Evolutionary conservation across 148 eudicot species (phyloP), one percentile per base, ranked within the genome.

Genomic region (Silene uniflora): DNA sequence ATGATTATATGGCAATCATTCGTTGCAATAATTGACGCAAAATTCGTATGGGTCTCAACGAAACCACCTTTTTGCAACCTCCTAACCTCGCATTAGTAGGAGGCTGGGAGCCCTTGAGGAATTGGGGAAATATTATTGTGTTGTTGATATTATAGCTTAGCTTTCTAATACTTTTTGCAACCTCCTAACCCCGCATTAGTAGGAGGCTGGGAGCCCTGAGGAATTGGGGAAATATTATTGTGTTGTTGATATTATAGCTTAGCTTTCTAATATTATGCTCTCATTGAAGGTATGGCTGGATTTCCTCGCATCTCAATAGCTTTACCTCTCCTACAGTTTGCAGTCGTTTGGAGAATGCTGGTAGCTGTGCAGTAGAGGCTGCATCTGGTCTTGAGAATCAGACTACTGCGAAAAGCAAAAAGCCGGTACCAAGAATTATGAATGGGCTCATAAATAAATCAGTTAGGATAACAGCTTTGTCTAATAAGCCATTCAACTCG

Each of bases 211-310:
- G 56, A 52, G 56, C 17, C 56, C 16, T 16, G 17, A 12, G 56
- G 17, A 2, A 52, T 52, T 52, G 56, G 3, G 17, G 17, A 3
- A 16, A 52, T 52, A 16, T 16, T 13, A 52, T 52, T 52, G 56
- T 14, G 17, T 52, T 3, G 27, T 72, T 42, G 49, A 17, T 18
- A 25, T 59, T 35, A 52, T 44, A 73, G 65, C 29, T 77, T 64
- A 77, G 23, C 75, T 32, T 32, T 32, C 35, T 32, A 72, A 86
- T 77, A 8, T 77, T 81, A 64, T 73, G 35, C 64, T 76, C 58
- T 60, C 42, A 75, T 84, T 85, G 80, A 71, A 92, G 99, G 84
- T 95, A 92, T 86, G 92, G 91, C 49, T 95, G 99, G 99, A 75
- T 85, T 83, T 79, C 85, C 55, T 59, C 62, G 73, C 81, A 80